Base-by-base conservation (phyloP, 1,284 basidiomycete genomes). In the Anthracocystis panici-leucophaei region DNA sequence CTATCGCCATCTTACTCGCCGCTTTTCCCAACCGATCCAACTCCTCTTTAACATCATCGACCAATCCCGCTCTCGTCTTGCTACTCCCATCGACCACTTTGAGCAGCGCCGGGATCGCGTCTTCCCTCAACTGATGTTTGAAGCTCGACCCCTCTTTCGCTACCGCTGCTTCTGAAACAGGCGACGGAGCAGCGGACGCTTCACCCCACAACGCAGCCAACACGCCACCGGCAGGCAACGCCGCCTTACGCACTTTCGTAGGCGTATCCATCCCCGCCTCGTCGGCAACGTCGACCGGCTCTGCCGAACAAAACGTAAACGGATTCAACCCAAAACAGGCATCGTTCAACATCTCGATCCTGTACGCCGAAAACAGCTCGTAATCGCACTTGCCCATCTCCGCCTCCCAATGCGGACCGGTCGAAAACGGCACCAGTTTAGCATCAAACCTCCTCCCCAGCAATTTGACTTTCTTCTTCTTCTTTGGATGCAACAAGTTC, bases 381-480 rank as follows among this genome's bases (percentile, higher is more conserved):
- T 82, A 73, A 5, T 58, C 64, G 46, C 79, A 71, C 33, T 61
- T 62, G 55, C 75, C 74, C 18, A 81, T 58, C 21, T 57, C 66
- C 2, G 29, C 14, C 50, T 84, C 81, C 81, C 81, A 85, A 54
- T 84, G 81, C 11, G 83, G 83, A 0, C 83, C 83, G 0, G 79
- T 77, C 10, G 70, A 66, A 45, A 84, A 81, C 2, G 82, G 81
- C 18, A 84, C 79, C 14, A 85, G 74, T 46, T 83, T 84, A 9
- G 78, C 33, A 27, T 82, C 79, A 61, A 84, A 84, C 10, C 82
- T 61, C 11, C 81, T 62, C 2, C 82, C 80, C n/a, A 82, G 33
- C 16, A 80, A 50, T 63, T 84, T 84, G 61, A 81, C 70, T 51
- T 82, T 79, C 60, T 82, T 82, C 62, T 81, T 81, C 66, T 84